Percentiles rank a stretch among this genome's conserved stretches.
Conservation (phyloP, 1,139 yeast genomes). For the Yamadazyma triangularis region DNA sequence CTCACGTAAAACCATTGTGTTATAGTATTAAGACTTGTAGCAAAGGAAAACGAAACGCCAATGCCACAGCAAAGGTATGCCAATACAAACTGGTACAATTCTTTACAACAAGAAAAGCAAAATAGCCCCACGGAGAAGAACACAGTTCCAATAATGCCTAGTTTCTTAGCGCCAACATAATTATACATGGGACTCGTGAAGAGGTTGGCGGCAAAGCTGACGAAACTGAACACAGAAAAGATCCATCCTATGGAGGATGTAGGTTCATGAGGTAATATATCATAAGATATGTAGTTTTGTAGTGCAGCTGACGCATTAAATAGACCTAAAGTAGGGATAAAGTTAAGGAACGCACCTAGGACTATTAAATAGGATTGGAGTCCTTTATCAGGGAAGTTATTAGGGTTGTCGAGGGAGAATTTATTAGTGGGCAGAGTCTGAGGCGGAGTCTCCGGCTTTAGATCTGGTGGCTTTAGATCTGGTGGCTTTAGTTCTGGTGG, state of each 20-base stretch:
- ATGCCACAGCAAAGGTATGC: slow-evolving; percentile 20
- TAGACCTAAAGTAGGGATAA: slow-evolving; percentile 23
- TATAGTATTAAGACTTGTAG: slow-evolving; percentile 18
- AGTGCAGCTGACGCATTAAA: slow-evolving; percentile 25
- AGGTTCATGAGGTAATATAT: slow-evolving; percentile 14
- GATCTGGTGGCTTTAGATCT: too few relatives aligned
- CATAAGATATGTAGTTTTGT: slow-evolving; percentile 18
- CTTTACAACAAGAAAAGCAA: slow-evolving; percentile 17
- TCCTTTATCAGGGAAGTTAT: slow-evolving; percentile 24
- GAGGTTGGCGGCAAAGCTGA: slow-evolving; percentile 21
- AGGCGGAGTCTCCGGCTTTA: too few relatives aligned
- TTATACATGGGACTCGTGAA: slow-evolving; percentile 28
- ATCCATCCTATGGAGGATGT: slow-evolving; percentile 26
- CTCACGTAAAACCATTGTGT: slow-evolving; percentile 21
- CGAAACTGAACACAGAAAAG: slow-evolving; percentile 22
- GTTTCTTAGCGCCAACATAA: slow-evolving; percentile 17
- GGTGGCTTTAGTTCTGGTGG: too few relatives aligned
- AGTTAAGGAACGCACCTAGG: slow-evolving; percentile 22
- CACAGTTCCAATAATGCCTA: slow-evolving; percentile 14
- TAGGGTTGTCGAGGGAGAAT: slow-evolving; percentile 12
- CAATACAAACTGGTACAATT: slow-evolving; percentile 23
- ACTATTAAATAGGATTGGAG: slow-evolving; percentile 16
- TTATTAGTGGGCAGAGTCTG: too few relatives aligned
- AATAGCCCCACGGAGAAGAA: slow-evolving; percentile 19
- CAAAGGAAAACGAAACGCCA: slow-evolving; percentile 23